Evolutionary conservation across 176 grass and related monocot species (phyloP).

Genomic region (Aegilops longissima): DNA sequence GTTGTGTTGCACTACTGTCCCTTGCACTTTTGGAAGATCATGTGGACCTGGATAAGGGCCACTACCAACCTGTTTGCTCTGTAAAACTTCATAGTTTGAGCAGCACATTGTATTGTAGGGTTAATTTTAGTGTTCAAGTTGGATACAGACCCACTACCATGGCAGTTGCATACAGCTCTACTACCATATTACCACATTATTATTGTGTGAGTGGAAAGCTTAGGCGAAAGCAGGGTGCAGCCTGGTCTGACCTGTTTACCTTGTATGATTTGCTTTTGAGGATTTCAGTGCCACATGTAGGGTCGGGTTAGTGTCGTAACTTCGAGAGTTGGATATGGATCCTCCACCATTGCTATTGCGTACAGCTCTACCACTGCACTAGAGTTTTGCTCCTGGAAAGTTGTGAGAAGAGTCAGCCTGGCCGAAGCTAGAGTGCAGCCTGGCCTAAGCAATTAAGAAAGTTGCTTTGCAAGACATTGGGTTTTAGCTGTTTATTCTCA

Average conservation of each 20-base stretch:
- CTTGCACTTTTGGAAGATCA: constrained; percentile 47
- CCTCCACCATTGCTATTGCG: not conserved
- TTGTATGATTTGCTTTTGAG: not conserved
- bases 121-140: constrained; percentile 21
- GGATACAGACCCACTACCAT: constrained; percentile 20
- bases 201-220: not conserved
- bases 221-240: not conserved
- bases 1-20: constrained; percentile 40
- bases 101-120: constrained; percentile 4
- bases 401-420: constrained; percentile 13
- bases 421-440: constrained; percentile 29
- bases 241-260: constrained; percentile 11
- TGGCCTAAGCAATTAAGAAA: constrained; percentile 36
- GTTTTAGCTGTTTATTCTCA: constrained; percentile 39
- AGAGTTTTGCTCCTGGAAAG: not conserved
- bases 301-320: not conserved
- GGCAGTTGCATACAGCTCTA: constrained; percentile 4
- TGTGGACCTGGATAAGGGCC: constrained; percentile 39
- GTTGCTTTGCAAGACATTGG: constrained; percentile 29
- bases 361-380: not conserved
- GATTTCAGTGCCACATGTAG: not conserved
- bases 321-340: not conserved
- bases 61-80: constrained; percentile 22
- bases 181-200: not conserved
- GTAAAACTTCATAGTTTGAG: constrained; percentile 4